Evolutionary conservation across 1,139 yeast species (phyloP).

Genomic region (Suhomyces chickasaworum): DNA sequence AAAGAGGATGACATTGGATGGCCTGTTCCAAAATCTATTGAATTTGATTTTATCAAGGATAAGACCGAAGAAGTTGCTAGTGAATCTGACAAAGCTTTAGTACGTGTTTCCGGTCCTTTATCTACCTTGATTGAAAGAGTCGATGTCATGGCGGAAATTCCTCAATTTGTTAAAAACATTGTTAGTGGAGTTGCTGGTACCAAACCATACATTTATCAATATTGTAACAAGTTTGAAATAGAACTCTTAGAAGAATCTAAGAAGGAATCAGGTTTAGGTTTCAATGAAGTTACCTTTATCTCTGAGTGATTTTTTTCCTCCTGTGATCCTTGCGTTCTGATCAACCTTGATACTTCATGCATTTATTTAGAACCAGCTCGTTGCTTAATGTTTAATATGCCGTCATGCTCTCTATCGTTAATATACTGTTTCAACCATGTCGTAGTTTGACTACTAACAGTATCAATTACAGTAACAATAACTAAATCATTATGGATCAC

Average conservation of each 20-base stretch:
- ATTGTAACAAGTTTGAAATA: conserved; percentile 57
- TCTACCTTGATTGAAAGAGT: conserved; percentile 75
- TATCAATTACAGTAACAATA: no score
- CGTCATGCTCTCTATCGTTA: conserved; percentile 6
- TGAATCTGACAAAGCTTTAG: conserved; percentile 35
- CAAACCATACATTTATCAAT: conserved; percentile 93
- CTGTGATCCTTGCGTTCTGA: neutral
- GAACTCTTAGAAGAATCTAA: conserved; percentile 28
- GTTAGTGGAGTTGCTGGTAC: conserved; percentile 96
- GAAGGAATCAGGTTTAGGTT: conserved; percentile 68
- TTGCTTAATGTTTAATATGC: conserved; percentile 7
- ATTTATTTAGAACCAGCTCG: conserved; percentile 3
- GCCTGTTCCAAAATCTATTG: conserved; percentile 78
- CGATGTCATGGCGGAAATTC: conserved; percentile 97
- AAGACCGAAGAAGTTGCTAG: conserved; percentile 34
- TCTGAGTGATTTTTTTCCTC: conserved; percentile 32
- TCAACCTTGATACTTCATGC: conserved; percentile 1
- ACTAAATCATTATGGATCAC: no score
- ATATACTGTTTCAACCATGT: conserved; percentile 12
- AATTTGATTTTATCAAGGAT: conserved; percentile 56
- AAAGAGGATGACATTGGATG: conserved; percentile 81
- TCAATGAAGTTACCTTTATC: conserved; percentile 83
- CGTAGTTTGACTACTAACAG: neutral
- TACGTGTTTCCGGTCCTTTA: conserved; percentile 56
- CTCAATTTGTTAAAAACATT: conserved; percentile 87